Conservation (phyloP, 2,329 filamentous ascomycete genomes). For the Sarocladiaceae sp. region DNA sequence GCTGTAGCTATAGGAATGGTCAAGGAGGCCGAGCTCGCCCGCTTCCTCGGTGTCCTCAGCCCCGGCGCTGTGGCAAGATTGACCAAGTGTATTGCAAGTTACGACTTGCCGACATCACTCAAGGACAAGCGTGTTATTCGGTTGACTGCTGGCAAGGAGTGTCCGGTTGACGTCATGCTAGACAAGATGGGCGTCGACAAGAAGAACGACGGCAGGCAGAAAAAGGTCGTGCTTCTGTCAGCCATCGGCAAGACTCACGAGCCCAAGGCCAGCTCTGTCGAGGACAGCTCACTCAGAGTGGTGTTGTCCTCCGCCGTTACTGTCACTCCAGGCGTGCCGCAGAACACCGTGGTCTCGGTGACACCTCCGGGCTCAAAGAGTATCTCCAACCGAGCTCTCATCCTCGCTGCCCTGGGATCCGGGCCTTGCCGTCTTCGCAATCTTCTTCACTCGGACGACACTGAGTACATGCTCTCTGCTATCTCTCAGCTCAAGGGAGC, state of each 20-base stretch:
- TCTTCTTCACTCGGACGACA: slow-evolving; percentile 91
- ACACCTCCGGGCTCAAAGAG: slow-evolving; percentile 94
- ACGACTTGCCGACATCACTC: slow-evolving; percentile 79
- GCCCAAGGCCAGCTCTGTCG: slow-evolving; percentile 80
- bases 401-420: slow-evolving; percentile 84
- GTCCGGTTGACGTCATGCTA: slow-evolving; percentile 77
- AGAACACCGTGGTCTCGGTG: slow-evolving; percentile 62
- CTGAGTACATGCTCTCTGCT: slow-evolving; percentile 95
- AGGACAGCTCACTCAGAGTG: slow-evolving; percentile 75
- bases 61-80: slow-evolving; percentile 84
- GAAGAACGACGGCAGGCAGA: slow-evolving; percentile 92
- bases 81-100: slow-evolving; percentile 90
- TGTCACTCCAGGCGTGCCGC: slow-evolving; percentile 66
- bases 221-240: slow-evolving; percentile 90
- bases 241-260: slow-evolving; percentile 86
- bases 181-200: slow-evolving; percentile 97
- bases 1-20: slow-evolving; percentile 98
- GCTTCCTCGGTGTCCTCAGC: slow-evolving; percentile 77
- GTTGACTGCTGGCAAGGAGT: slow-evolving; percentile 78
- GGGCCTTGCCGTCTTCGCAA: slow-evolving; percentile 88
- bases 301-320: slow-evolving; percentile 74
- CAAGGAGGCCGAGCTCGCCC: slow-evolving; percentile 89
- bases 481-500: slow-evolving; percentile 78
- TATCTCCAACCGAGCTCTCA: slow-evolving; percentile 89
- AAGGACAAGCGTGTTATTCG: slow-evolving; percentile 77